These are phyloP conservation scores for Ascocoryne sarcoides DNA, from an alignment of 2,329 filamentous ascomycete species.

Conservation along the genomic window DNA sequence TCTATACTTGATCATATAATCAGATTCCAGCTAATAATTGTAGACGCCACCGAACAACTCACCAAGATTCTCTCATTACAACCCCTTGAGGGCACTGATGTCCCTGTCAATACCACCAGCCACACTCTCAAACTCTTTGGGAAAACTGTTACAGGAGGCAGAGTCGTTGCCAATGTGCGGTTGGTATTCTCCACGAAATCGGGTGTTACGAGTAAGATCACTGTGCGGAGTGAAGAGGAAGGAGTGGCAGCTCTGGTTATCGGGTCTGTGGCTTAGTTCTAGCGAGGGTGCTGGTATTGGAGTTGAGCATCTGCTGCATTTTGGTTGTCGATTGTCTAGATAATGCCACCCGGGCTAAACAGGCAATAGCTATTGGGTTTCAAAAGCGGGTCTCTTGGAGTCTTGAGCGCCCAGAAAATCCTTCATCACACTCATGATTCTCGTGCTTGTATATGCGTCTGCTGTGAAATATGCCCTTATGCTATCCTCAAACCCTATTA, in stretches of 20 bases:
- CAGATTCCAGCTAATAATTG: conserved; percentile 20
- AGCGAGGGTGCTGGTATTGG: too few species aligned
- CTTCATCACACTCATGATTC: too few species aligned
- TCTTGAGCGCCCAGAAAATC: too few species aligned
- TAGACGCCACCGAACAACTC: conserved; percentile 88
- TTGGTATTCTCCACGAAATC: conserved; percentile 93
- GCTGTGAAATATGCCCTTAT: too few species aligned
- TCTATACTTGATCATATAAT: not conserved
- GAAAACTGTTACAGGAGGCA: conserved; percentile 86
- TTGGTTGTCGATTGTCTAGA: too few species aligned
- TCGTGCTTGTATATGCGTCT: too few species aligned
- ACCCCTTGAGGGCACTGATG: conserved; percentile 87
- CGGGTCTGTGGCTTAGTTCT: conserved; percentile 59
- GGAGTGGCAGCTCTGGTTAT: conserved; percentile 79
- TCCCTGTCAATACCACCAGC: conserved; percentile 78
- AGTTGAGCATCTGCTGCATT: too few species aligned
- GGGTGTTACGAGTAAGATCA: conserved; percentile 93
- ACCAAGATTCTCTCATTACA: conserved; percentile 81
- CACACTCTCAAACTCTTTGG: conserved; percentile 94
- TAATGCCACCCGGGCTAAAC: too few species aligned
- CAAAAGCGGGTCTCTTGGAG: too few species aligned
- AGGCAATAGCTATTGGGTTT: too few species aligned
- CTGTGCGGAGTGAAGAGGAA: conserved; percentile 84
- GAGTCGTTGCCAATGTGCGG: conserved; percentile 76
- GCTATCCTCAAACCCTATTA: too few species aligned